Percentiles rank a stretch among this genome's conserved stretches.
Conservation (phyloP, 768 basidiomycete species). For the Mycena galericulata region DNA sequence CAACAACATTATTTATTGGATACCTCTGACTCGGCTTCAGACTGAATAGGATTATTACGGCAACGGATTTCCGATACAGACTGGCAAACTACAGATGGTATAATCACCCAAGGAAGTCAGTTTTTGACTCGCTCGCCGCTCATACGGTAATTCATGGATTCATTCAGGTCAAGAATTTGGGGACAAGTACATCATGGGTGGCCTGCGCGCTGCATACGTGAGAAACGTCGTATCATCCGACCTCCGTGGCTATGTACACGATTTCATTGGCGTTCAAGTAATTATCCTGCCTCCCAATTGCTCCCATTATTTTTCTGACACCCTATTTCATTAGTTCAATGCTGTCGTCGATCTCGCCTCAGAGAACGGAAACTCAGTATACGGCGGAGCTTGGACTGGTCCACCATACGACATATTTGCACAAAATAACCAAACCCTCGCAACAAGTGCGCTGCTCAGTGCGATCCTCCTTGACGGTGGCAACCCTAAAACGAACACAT, state of each 20-base stretch:
- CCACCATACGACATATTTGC: neutral
- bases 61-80: neutral
- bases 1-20: too few species aligned
- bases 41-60: neutral
- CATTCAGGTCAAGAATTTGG: neutral
- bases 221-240: neutral
- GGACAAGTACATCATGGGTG: neutral
- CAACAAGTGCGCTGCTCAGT: neutral
- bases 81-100: constrained; percentile 8
- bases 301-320: too few species aligned
- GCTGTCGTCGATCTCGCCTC: constrained; percentile 7
- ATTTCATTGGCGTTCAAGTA: neutral
- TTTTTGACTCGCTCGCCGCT: too few species aligned
- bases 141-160: too few species aligned
- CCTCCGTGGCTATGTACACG: neutral
- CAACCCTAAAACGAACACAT: neutral
- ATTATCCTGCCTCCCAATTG: neutral
- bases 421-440: neutral
- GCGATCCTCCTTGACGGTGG: neutral
- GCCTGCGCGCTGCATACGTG: neutral
- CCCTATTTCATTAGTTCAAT: too few species aligned
- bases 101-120: constrained; percentile 16
- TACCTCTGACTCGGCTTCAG: neutral
- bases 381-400: constrained; percentile 8
- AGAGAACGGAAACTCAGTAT: neutral